These are phyloP conservation scores for Globisporangium paroecandrum DNA, from an alignment of 352 stramenopile genomes.

Conservation along the genomic window DNA sequence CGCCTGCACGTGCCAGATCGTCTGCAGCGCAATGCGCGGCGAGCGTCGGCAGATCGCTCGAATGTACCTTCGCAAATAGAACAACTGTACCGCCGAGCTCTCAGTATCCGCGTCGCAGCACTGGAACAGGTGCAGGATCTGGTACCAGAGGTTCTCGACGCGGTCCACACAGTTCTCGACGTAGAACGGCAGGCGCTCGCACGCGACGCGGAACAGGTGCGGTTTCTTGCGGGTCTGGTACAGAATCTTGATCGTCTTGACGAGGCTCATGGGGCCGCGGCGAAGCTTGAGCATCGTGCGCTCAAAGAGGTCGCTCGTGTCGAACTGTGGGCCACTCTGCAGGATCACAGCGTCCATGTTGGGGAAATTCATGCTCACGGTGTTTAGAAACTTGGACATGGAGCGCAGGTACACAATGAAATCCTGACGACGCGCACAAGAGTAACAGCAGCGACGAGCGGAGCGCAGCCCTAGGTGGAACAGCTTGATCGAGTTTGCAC, in stretches of 20 bases:
- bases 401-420: constrained; percentile 47
- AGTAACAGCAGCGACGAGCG: constrained; percentile 42
- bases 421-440: constrained; percentile 52
- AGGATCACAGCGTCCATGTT: constrained; percentile 31
- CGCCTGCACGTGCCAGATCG: constrained; percentile 77
- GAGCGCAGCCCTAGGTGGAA: constrained; percentile 35
- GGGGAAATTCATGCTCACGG: constrained; percentile 26
- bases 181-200: constrained; percentile 68
- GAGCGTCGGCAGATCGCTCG: constrained; percentile 66
- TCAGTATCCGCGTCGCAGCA: constrained; percentile 57
- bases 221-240: constrained; percentile 74
- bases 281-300: constrained; percentile 52
- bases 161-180: constrained; percentile 71
- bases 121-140: constrained; percentile 75
- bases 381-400: constrained; percentile 34
- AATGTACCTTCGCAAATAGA: constrained; percentile 66
- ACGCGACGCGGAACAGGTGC: constrained; percentile 59
- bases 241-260: constrained; percentile 74
- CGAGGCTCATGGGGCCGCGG: constrained; percentile 60
- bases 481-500: constrained; percentile 43
- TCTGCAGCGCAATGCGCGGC: constrained; percentile 70
- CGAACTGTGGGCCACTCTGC: constrained; percentile 18
- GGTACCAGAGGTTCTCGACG: constrained; percentile 77
- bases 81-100: constrained; percentile 47
- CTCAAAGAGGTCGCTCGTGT: constrained; percentile 30